Percentiles rank a stretch among this genome's conserved stretches.
Evolutionary conservation across 2,329 filamentous ascomycete genomes (phyloP).

Genomic region (Ophiostoma triangulosporum): DNA sequence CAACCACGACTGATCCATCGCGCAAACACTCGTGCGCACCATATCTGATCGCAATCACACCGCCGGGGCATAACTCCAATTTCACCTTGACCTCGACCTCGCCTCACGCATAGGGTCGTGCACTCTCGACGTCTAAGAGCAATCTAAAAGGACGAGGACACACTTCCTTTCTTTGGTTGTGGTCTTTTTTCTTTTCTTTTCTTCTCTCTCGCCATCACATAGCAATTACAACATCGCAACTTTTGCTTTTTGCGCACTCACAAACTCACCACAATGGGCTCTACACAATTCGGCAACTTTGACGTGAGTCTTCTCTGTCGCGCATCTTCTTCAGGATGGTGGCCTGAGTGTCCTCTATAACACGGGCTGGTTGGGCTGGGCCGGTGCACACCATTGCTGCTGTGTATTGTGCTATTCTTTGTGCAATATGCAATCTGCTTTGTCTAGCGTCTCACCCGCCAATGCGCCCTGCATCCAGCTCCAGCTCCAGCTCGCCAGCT

Average conservation of each 20-base stretch:
- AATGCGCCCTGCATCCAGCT: neutral
- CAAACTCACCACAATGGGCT: slow-evolving; percentile 35
- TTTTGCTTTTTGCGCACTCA: neutral
- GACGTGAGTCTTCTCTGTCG: slow-evolving; percentile 27
- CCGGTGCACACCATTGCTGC: neutral
- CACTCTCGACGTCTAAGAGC: neutral
- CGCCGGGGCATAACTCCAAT: neutral
- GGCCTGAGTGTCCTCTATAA: slow-evolving; percentile 4
- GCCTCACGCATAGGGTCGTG: neutral
- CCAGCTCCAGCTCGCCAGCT: neutral
- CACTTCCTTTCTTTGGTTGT: neutral
- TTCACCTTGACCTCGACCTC: neutral
- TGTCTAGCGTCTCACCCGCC: neutral
- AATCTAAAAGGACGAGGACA: neutral
- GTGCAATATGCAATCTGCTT: neutral
- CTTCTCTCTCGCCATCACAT: neutral
- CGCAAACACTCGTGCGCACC: no score
- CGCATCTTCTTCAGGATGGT: neutral
- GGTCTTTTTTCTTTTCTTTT: neutral
- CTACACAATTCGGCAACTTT: slow-evolving; percentile 49
- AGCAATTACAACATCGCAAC: neutral
- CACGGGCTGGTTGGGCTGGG: no score
- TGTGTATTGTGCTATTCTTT: neutral
- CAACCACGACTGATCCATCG: no score
- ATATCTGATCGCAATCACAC: no score